Conservation (phyloP, 768 basidiomycete genomes). For the Termitomyces sp. region DNA sequence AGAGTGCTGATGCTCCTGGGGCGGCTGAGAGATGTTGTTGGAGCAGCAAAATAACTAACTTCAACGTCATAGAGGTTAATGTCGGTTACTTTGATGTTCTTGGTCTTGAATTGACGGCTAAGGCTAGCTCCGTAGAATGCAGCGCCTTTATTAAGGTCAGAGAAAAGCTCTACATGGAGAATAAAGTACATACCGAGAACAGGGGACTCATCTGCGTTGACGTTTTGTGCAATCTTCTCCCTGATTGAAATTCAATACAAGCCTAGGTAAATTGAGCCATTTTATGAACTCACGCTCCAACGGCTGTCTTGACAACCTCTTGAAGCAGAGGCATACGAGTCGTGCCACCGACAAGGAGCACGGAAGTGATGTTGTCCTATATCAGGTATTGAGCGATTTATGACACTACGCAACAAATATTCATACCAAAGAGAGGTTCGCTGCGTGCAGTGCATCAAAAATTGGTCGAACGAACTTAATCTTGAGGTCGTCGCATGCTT, state of each 20-base stretch:
- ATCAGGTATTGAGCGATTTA: slow-evolving; percentile 2
- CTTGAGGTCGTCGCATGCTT: slow-evolving; percentile 61
- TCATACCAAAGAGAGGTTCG: slow-evolving; percentile 64
- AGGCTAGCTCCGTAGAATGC: slow-evolving; percentile 88
- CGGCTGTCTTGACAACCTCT: slow-evolving; percentile 65
- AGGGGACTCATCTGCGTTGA: slow-evolving; percentile 95
- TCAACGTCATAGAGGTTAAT: slow-evolving; percentile 70
- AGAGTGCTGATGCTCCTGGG: slow-evolving; percentile 69
- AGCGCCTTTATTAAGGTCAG: slow-evolving; percentile 42
- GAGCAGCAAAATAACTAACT: slow-evolving; percentile 68
- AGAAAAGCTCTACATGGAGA: neutral
- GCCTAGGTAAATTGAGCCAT: neutral
- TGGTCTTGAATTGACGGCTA: slow-evolving; percentile 91
- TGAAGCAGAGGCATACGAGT: slow-evolving; percentile 93
- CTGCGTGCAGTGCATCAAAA: slow-evolving; percentile 59
- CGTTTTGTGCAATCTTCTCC: slow-evolving; percentile 86
- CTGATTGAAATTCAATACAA: slow-evolving; percentile 23
- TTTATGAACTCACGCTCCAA: slow-evolving; percentile 63
- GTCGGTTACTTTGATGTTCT: slow-evolving; percentile 84
- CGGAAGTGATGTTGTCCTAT: slow-evolving; percentile 77
- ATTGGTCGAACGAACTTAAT: slow-evolving; percentile 66
- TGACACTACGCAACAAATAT: neutral
- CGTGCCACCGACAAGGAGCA: slow-evolving; percentile 90
- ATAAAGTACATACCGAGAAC: slow-evolving; percentile 57
- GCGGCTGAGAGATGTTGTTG: slow-evolving; percentile 40